A percentile compares a stretch with the other conserved stretches of the same genome.
These are phyloP conservation scores for Kodamaea fukazawae DNA, from an alignment of 805 yeast genomes.

Conservation along the genomic window DNA sequence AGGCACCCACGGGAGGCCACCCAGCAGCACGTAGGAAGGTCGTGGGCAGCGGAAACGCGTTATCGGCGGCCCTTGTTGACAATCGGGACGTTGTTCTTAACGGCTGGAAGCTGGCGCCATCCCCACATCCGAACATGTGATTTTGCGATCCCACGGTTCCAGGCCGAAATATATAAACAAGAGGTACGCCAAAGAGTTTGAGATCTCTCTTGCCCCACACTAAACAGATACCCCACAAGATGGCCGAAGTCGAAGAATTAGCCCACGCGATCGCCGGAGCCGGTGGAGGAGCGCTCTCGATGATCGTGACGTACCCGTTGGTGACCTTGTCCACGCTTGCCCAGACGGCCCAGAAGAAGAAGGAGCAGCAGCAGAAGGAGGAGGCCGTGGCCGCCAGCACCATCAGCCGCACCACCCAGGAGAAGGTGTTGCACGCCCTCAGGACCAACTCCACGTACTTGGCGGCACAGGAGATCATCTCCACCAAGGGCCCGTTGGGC, in stretches of 20 bases:
- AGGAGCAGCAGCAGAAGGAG: constrained; percentile 16
- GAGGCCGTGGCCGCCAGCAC: constrained; percentile 12
- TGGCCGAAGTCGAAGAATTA: constrained; percentile 45
- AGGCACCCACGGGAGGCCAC: too few species aligned
- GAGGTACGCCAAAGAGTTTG: background rate
- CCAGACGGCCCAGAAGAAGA: constrained; percentile 55
- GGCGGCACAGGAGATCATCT: constrained; percentile 43
- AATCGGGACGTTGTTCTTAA: too few species aligned
- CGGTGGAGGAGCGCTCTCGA: constrained; percentile 85
- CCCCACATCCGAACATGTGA: constrained; percentile 9
- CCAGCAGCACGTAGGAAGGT: too few species aligned
- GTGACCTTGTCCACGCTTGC: constrained; percentile 85
- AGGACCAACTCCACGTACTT: constrained; percentile 17
- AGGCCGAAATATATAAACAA: constrained; percentile 5
- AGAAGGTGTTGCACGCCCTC: constrained; percentile 16
- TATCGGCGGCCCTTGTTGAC: too few species aligned
- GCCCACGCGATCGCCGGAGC: constrained; percentile 96
- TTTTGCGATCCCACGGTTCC: constrained; percentile 13
- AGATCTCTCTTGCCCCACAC: too few species aligned
- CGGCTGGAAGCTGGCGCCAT: too few species aligned
- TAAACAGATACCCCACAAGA: constrained; percentile 11
- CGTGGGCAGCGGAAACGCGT: too few species aligned
- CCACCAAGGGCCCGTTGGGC: constrained; percentile 62
- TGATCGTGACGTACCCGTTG: constrained; percentile 86
- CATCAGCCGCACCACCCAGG: constrained; percentile 15